Evolutionary conservation across 2,329 filamentous ascomycete genomes (phyloP).

Genomic region (Neopestalotiopsis clavispora): DNA sequence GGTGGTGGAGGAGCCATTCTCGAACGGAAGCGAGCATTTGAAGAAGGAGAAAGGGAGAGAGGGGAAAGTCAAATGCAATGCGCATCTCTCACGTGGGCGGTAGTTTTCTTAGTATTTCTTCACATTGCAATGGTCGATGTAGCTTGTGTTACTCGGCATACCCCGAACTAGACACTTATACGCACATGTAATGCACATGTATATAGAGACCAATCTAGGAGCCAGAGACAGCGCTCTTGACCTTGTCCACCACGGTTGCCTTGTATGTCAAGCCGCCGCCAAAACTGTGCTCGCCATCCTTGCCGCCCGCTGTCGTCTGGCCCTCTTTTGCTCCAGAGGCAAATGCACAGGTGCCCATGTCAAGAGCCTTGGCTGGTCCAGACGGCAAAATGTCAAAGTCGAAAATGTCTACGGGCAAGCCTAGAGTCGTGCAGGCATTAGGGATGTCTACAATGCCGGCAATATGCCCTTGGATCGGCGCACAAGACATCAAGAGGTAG

Average conservation of each 20-base stretch:
- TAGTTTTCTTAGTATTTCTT: slow-evolving; percentile 1
- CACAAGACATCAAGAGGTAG: slow-evolving; percentile 84
- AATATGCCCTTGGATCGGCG: slow-evolving; percentile 85
- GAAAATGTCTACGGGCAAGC: slow-evolving; percentile 91
- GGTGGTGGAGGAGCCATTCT: neutral
- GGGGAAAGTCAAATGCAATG: neutral
- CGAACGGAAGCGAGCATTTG: too few species aligned
- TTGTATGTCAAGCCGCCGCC: slow-evolving; percentile 58
- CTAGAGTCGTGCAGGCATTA: slow-evolving; percentile 88
- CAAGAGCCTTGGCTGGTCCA: slow-evolving; percentile 53
- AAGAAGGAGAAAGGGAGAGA: too few species aligned
- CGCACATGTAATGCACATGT: neutral
- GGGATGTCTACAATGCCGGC: slow-evolving; percentile 91
- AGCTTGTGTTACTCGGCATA: neutral
- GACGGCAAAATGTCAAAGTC: slow-evolving; percentile 86
- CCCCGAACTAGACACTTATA: neutral
- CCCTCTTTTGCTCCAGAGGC: slow-evolving; percentile 52
- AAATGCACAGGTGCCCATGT: slow-evolving; percentile 76
- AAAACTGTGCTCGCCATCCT: slow-evolving; percentile 54
- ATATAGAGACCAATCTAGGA: slow-evolving; percentile 16
- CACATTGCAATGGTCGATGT: neutral
- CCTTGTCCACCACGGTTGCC: slow-evolving; percentile 25
- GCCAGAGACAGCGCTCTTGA: slow-evolving; percentile 25
- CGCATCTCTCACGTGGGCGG: neutral
- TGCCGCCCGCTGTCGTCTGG: slow-evolving; percentile 46